Percentiles rank a stretch among this genome's conserved stretches.
These are phyloP conservation scores for Phytophthora rubi DNA, from an alignment of 352 stramenopile genomes.

Conservation along the genomic window DNA sequence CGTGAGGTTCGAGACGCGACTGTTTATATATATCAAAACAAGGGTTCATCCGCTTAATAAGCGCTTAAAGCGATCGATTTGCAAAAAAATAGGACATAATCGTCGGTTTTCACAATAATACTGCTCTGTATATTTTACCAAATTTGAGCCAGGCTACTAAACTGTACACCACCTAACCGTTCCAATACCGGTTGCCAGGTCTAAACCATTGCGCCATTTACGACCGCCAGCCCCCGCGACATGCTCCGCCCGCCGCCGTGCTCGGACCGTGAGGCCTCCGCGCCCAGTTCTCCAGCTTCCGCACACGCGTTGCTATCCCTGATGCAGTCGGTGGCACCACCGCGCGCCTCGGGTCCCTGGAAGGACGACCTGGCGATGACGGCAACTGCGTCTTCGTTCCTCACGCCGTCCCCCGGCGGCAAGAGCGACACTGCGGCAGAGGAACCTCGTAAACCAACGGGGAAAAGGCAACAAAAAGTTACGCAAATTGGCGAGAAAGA, in stretches of 20 bases:
- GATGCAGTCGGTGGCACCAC: slow-evolving; percentile 37
- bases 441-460: slow-evolving; percentile 1
- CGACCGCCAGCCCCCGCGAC: background rate
- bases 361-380: slow-evolving; percentile 3
- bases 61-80: too few relatives aligned
- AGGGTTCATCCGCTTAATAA: too few relatives aligned
- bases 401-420: slow-evolving; percentile 11
- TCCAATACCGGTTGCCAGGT: background rate
- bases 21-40: too few relatives aligned
- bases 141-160: background rate
- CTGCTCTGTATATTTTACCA: too few relatives aligned
- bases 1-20: too few relatives aligned
- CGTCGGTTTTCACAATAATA: too few relatives aligned
- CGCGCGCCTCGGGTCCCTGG: slow-evolving; percentile 6
- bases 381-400: slow-evolving; percentile 7
- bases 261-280: slow-evolving; percentile 19
- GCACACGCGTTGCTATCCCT: slow-evolving; percentile 35
- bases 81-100: too few relatives aligned
- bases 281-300: slow-evolving; percentile 27
- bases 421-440: slow-evolving; percentile 16
- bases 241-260: slow-evolving; percentile 12
- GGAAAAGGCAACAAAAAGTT: slow-evolving; percentile 1
- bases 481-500: slow-evolving; percentile 10
- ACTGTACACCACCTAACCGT: slow-evolving; percentile 1
- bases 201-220: slow-evolving; percentile 2